Evolutionary conservation across 176 grass and related monocot genomes (phyloP), one percentile per base, ranked within the genome.

Genomic region (Miscanthus lutarioriparius): DNA sequence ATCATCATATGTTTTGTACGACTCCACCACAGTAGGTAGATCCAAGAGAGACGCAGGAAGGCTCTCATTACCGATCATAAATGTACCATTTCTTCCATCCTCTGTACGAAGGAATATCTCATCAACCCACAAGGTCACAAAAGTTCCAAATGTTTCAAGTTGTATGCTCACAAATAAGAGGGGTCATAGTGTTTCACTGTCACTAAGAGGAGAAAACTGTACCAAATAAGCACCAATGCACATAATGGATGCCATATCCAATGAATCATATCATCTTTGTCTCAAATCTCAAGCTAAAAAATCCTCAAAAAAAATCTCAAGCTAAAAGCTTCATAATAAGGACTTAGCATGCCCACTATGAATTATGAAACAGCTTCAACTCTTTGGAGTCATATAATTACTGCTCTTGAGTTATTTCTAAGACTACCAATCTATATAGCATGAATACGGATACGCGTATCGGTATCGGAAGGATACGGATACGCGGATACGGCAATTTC

Each of bases 1-100:
- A 80, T 95, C 93, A 70, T 98, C 93, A 80, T 98, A 98, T 10
- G 96, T 98, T 84, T 98, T 98, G 67, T 91, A 95, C 0, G 96
- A 95, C 81, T 98, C 95, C 56, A 95, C 85, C 32, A 95, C 81
- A 10, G 85, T 68, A 3, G 95, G 92, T 19, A 98, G 83, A 95
- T 98, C 96, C 76, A 98, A 90, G 10, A 95, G 92, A 70, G 92
- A 95, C 45, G 91, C 91, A 39, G 91, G 87, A 83, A 95, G 95
- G 41, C 77, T 88, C 35, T 98, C 80, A 72, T 89, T 80, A 11
- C 91, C 93, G 27, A 98, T 95, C 89, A 74, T 95, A 87, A 98
- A 98, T 58, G 96, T 92, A 26, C 96, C 96, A 81, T 77, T 93
- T 90, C 91, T 93, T 81, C 93, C 96, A 88, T 97, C 91, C 87